Conservation (phyloP, 805 yeast species). For the Sugiyamaella floridensis region DNA sequence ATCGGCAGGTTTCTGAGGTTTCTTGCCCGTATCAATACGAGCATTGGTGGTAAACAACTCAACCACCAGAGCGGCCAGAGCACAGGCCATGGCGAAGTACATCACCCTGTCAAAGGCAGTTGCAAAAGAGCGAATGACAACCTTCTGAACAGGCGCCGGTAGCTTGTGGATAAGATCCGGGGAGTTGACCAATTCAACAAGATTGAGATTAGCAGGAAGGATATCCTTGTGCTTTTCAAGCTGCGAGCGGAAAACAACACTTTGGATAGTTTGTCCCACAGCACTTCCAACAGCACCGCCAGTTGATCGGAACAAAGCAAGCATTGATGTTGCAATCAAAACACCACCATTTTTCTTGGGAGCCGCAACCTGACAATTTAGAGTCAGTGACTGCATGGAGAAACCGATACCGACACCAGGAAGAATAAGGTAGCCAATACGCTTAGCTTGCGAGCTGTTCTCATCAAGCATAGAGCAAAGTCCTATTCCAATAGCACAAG, state of each 20-base stretch:
- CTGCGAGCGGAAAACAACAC: constrained; percentile 7
- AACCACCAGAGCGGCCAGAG: neutral
- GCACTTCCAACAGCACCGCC: constrained; percentile 40
- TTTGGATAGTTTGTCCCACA: constrained; percentile 34
- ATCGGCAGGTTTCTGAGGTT: neutral
- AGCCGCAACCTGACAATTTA: constrained; percentile 42
- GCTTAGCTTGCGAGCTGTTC: constrained; percentile 30
- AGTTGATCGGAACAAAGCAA: constrained; percentile 38
- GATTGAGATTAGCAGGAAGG: neutral
- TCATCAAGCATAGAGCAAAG: constrained; percentile 34
- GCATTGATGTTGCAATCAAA: constrained; percentile 40
- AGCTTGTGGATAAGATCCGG: constrained; percentile 8
- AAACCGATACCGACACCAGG: constrained; percentile 37
- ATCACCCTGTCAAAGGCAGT: constrained; percentile 8
- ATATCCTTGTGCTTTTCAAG: neutral
- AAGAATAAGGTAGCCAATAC: constrained; percentile 41
- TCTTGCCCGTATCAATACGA: neutral
- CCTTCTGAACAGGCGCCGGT: neutral
- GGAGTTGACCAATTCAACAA: constrained; percentile 6
- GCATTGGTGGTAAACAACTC: constrained; percentile 5
- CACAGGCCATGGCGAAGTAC: constrained; percentile 6
- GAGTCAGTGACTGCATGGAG: constrained; percentile 37
- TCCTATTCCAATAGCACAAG: constrained; percentile 41
- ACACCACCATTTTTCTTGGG: constrained; percentile 46
- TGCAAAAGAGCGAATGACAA: constrained; percentile 6